Evolutionary conservation across 2,329 filamentous ascomycete genomes (phyloP), one percentile per base, ranked within the genome.

Genomic region (Elsinoe necatrix): DNA sequence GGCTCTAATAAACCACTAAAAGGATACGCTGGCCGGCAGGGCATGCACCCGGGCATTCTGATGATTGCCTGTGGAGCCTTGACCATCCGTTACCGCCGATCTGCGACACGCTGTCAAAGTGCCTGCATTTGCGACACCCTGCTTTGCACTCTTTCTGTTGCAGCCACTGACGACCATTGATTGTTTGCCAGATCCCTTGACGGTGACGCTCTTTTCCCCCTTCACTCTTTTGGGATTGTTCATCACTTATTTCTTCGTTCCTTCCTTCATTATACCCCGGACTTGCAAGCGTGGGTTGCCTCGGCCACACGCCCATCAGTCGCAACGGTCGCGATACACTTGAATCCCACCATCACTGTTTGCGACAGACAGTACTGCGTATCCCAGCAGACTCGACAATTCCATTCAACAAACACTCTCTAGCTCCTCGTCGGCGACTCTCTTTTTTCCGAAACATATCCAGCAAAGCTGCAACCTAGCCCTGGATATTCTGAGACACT

Each of bases 251-350:
- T 52, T 52, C 48, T 25, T 25, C 31, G 31, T 39, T 52, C 20
- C 29, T 20, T 52, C 7, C 20, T 39, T 34, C 34, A 39, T 37
- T 39, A 52, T 16, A 45, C 20, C 8, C 48, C 34, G 14, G 34
- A 12, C 14, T 37, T 12, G 14, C 9, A 12, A 37, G 34, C 12
- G 34, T 37, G 34, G 34, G 52, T 55, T 55, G 35, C 52, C 52
- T 25, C 4, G 35, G 52, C 43, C 52, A 43, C 52, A 55, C 52
- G 39, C 31, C 48, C n/a, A 1, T 39, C 35, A 42, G 43, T 29
- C 52, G 37, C 39, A 42, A 42, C 52, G 52, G 35, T 55, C 20
- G 35, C 52, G 35, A 55, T 43, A 55, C 35, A 55, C 52, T 37
- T 37, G 34, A 4, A 45, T 12, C 52, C 31, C 31, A 18, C 35